Evolutionary conservation across 768 basidiomycete genomes (phyloP).

Genomic region (Leccinum boreale): DNA sequence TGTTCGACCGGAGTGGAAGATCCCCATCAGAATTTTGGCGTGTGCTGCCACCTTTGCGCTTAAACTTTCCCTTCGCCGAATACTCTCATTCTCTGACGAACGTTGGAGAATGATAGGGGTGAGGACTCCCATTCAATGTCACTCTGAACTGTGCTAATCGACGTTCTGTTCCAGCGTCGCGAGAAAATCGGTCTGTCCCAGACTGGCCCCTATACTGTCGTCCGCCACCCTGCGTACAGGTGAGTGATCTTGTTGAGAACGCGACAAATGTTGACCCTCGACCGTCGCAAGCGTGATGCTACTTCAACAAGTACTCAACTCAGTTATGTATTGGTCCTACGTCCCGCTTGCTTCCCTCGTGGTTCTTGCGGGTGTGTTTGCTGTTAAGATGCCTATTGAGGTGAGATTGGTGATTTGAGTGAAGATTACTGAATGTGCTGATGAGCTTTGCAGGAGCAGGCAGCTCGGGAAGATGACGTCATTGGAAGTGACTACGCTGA

Average conservation of each 20-base stretch:
- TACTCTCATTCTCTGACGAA: constrained; percentile 22
- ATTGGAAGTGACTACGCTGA: constrained; percentile 25
- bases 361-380: constrained; percentile 24
- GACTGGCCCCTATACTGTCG: constrained; percentile 34
- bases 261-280: not conserved
- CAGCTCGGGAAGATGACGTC: constrained; percentile 24
- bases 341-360: constrained; percentile 28
- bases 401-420: constrained; percentile 12
- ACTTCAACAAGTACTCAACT: constrained; percentile 21
- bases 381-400: constrained; percentile 35
- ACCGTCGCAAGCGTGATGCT: constrained; percentile 19
- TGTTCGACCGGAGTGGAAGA: constrained; percentile 22
- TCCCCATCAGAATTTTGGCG: constrained; percentile 24
- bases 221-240: constrained; percentile 38
- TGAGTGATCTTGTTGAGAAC: constrained; percentile 11
- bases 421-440: not conserved
- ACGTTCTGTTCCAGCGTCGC: constrained; percentile 18
- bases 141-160: not conserved
- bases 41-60: constrained; percentile 25
- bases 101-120: constrained; percentile 35
- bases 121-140: not conserved
- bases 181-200: constrained; percentile 30
- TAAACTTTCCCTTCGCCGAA: constrained; percentile 9
- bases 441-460: constrained; percentile 23
- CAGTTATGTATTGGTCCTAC: constrained; percentile 35